Evolutionary conservation across 75 land plant species (phyloP), one percentile per base, ranked within the genome.

Genomic region (Pseudotsuga menziesii): DNA sequence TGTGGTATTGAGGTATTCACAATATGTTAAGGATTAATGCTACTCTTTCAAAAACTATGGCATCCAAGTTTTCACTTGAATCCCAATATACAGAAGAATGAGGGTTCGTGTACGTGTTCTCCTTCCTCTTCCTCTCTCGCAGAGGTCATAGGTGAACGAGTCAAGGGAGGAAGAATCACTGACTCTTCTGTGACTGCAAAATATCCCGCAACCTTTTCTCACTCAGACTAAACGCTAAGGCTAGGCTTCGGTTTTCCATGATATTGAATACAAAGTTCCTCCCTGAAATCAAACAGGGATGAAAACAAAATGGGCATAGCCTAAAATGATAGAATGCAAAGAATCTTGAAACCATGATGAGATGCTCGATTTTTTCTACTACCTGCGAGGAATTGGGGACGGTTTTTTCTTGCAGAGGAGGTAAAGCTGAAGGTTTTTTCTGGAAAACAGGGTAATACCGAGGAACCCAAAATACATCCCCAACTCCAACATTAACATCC

Each of bases 401-500:
- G 78, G 81, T 89, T 93, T 57, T 60, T 62, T 26, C 78, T 69
- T 15, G 92, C 32, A 14, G 92, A 90, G 35, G 93, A 89, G 23
- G 89, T 88, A 91, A 93, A 93, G 29, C 95, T 91, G 72, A 93
- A 85, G 85, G 90, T 85, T 86, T 88, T 88, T 41, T 84, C 57
- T 93, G 95, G 80, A 91, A 93, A 86, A 93, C 89, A 5, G 93
- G 89, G 77, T 83, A 93, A 82, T 88, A 85, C 22, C 83, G 83
- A 0, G 95, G 95, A 29, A 93, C 80, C 85, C 81, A 87, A 73
- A 93, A 90, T n/a, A 84, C 93, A 57, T 82, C 81, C 0, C 95
- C 92, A 63, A 80, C 86, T 13, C 14, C 73, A 27, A 90, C 81
- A 57, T 82, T 66, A 39, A 79, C 74, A 66, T 83, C 77, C 91